Conservation (phyloP, 2,329 filamentous ascomycete genomes). For the Alternaria triticina region DNA sequence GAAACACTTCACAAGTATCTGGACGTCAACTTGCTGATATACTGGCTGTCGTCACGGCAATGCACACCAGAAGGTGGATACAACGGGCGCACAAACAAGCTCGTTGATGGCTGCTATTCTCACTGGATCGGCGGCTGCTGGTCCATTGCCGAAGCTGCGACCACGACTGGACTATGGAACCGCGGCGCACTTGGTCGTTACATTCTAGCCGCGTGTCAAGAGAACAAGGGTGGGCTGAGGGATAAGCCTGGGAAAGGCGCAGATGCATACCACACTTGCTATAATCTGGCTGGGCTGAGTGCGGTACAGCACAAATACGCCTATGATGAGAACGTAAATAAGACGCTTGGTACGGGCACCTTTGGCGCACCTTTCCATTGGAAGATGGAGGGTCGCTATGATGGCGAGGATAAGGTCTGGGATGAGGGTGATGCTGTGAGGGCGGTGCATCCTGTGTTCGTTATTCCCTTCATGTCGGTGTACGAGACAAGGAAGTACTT, state of each 20-base stretch:
- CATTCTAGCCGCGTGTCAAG: constrained; percentile 86
- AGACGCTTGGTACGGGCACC: constrained; percentile 29
- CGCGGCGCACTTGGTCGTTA: constrained; percentile 86
- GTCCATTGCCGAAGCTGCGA: constrained; percentile 83
- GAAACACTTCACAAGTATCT: constrained; percentile 77
- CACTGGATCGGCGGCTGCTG: constrained; percentile 98
- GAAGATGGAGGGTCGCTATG: constrained; percentile 54
- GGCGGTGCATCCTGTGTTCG: constrained; percentile 82
- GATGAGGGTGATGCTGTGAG: constrained; percentile 73
- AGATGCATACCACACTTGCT: constrained; percentile 92
- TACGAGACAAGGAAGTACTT: constrained; percentile 71
- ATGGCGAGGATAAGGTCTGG: constrained; percentile 63
- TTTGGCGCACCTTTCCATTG: constrained; percentile 54
- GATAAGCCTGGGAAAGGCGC: constrained; percentile 91
- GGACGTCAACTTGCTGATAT: constrained; percentile 75
- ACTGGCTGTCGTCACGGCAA: constrained; percentile 90
- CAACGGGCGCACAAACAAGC: constrained; percentile 92
- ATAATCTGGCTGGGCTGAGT: constrained; percentile 85
- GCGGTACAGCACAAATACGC: constrained; percentile 73
- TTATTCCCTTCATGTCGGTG: constrained; percentile 75
- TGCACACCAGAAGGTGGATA: constrained; percentile 92
- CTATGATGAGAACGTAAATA: constrained; percentile 51
- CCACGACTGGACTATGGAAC: constrained; percentile 68
- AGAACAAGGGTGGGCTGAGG: constrained; percentile 79
- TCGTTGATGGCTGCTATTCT: constrained; percentile 97